phyloP scores from a whole-genome alignment of 108 stramenopile species.

The Chaetoceros muelleri region DNA sequence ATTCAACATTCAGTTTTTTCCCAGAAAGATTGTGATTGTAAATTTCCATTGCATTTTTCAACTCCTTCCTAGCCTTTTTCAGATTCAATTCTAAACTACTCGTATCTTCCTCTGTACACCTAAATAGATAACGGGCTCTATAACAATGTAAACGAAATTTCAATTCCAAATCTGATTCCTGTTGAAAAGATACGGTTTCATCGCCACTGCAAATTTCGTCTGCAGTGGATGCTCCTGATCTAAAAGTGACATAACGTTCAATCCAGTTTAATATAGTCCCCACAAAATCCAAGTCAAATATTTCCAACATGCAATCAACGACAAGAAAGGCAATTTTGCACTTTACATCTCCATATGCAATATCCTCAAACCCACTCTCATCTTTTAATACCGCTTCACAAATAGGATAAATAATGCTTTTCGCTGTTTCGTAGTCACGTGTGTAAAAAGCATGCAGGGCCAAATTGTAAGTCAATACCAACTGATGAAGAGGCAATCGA shows the following conservation, averaged over 20 bases:
- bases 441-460: not conserved
- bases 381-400: not conserved
- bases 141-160: not conserved
- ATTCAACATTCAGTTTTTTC: not conserved
- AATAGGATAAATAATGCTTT: not conserved
- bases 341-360: not conserved
- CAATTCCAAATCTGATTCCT: not conserved
- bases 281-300: not conserved
- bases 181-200: not conserved
- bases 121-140: not conserved
- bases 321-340: not conserved
- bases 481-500: not conserved
- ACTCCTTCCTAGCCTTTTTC: slow-evolving; percentile 57
- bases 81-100: slow-evolving; percentile 14
- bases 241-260: not conserved
- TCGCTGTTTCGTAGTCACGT: not conserved
- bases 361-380: not conserved
- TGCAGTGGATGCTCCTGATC: not conserved
- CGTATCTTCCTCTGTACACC: not conserved
- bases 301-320: not conserved
- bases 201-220: not conserved
- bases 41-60: slow-evolving; percentile 76
- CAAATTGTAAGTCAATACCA: not conserved
- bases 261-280: not conserved
- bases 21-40: slow-evolving; percentile 60